Conservation (phyloP, 2,329 filamentous ascomycete species). For the Thielaviopsis musarum region DNA sequence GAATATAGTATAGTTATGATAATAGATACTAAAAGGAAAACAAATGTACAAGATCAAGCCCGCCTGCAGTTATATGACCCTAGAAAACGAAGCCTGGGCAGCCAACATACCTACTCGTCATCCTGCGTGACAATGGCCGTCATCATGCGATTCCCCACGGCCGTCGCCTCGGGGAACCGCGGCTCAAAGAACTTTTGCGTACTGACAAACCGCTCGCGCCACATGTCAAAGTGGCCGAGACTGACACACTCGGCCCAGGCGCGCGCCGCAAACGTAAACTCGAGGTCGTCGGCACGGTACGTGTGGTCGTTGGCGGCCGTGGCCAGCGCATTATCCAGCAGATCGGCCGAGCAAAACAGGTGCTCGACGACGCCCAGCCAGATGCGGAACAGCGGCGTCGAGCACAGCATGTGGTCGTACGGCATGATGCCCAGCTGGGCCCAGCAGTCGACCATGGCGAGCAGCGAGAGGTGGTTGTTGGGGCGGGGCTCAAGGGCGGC, state of each 20-base stretch:
- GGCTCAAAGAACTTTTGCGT: constrained; percentile 88
- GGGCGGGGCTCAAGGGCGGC: constrained; percentile 37
- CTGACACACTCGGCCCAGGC: constrained; percentile 92
- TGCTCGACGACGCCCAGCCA: constrained; percentile 97
- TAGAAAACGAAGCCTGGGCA: too few relatives aligned
- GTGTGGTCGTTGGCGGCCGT: constrained; percentile 80
- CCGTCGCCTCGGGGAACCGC: constrained; percentile 70
- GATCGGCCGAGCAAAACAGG: constrained; percentile 64
- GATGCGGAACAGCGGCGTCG: constrained; percentile 87
- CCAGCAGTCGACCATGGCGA: constrained; percentile 99
- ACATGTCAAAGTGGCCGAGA: constrained; percentile 83
- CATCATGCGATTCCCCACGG: constrained; percentile 92
- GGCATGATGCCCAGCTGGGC: constrained; percentile 82
- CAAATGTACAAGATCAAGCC: background rate
- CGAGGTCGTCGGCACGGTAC: constrained; percentile 87
- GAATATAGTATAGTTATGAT: too few relatives aligned
- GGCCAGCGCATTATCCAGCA: constrained; percentile 71
- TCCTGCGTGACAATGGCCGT: constrained; percentile 66
- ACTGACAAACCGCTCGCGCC: constrained; percentile 75
- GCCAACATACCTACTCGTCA: background rate
- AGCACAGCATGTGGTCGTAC: constrained; percentile 99
- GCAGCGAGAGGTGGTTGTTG: constrained; percentile 84
- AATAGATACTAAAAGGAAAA: background rate
- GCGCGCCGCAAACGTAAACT: constrained; percentile 92
- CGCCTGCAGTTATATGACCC: background rate